phyloP scores from a whole-genome alignment of 495 filamentous ascomycete genomes.

The Trichoderma erinaceum region DNA sequence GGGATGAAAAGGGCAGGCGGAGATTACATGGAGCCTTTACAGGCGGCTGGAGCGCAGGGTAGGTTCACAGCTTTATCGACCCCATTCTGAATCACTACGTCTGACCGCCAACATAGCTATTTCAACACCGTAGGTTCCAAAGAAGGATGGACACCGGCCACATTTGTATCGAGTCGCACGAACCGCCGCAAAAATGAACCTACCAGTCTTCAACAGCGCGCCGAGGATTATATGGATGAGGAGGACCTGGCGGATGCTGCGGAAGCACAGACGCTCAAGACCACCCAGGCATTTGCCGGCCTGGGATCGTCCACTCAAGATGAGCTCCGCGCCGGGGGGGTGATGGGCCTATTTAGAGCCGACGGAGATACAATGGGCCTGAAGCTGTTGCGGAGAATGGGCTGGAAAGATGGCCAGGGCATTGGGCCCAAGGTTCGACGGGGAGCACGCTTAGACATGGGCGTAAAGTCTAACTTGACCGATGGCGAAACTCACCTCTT shows the following conservation, averaged over 20 bases:
- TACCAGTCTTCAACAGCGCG: constrained; percentile 50
- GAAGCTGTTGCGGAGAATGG: constrained; percentile 86
- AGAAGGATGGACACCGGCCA: constrained; percentile 91
- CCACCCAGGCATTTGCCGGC: constrained; percentile 63
- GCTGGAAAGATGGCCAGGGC: constrained; percentile 91
- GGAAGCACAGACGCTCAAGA: constrained; percentile 68
- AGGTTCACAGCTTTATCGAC: constrained; percentile 28
- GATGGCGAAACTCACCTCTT: constrained; percentile 64
- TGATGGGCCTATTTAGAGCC: constrained; percentile 70
- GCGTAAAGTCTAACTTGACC: constrained; percentile 32
- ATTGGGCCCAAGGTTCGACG: constrained; percentile 84
- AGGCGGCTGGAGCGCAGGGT: constrained; percentile 94
- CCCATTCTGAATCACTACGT: not conserved
- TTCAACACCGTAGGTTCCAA: constrained; percentile 98
- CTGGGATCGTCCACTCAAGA: constrained; percentile 65
- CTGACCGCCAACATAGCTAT: constrained; percentile 50
- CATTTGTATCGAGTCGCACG: constrained; percentile 83
- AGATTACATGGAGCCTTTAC: constrained; percentile 95
- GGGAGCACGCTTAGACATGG: constrained; percentile 57
- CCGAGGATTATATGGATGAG: constrained; percentile 97
- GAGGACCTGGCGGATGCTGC: constrained; percentile 87
- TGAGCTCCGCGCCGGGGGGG: constrained; percentile 41
- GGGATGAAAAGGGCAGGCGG: constrained; percentile 86
- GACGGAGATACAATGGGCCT: constrained; percentile 84
- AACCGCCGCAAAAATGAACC: constrained; percentile 65